These are phyloP conservation scores for Candida peoriensis DNA, from an alignment of 805 yeast species.

Conservation along the genomic window DNA sequence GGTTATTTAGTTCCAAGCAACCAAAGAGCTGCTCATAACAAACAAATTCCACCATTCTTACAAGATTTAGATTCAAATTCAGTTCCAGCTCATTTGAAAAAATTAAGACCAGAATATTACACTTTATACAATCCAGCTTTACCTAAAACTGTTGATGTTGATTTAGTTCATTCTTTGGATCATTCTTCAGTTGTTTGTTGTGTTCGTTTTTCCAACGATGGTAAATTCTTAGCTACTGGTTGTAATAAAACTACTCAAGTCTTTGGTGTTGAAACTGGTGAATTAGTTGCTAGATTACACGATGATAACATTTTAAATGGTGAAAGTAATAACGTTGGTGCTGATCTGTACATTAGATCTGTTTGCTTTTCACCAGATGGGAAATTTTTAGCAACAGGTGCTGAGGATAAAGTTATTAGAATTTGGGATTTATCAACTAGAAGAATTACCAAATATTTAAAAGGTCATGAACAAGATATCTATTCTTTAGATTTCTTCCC, in stretches of 20 bases:
- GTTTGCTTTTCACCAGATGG: constrained; percentile 97
- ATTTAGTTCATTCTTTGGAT: constrained; percentile 82
- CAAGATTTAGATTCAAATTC: constrained; percentile 73
- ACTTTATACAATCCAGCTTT: constrained; percentile 87
- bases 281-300: constrained; percentile 75
- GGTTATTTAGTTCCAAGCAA: constrained; percentile 34
- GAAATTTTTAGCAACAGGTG: constrained; percentile 89
- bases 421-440: constrained; percentile 91
- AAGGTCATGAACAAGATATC: constrained; percentile 97
- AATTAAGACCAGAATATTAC: constrained; percentile 80
- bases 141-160: constrained; percentile 72
- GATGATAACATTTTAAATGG: constrained; percentile 62
- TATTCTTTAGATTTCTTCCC: constrained; percentile 94
- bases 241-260: constrained; percentile 96
- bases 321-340: constrained; percentile 37
- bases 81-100: constrained; percentile 73
- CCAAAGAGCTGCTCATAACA: constrained; percentile 47
- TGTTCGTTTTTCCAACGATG: constrained; percentile 87
- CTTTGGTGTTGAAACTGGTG: constrained; percentile 88
- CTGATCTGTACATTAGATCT: constrained; percentile 88
- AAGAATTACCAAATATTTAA: constrained; percentile 77
- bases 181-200: constrained; percentile 96
- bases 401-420: constrained; percentile 84
- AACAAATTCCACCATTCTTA: constrained; percentile 78
- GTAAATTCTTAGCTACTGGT: constrained; percentile 92